These are phyloP conservation scores for Myxozyma neotropica DNA, from an alignment of 805 yeast species.

Conservation along the genomic window DNA sequence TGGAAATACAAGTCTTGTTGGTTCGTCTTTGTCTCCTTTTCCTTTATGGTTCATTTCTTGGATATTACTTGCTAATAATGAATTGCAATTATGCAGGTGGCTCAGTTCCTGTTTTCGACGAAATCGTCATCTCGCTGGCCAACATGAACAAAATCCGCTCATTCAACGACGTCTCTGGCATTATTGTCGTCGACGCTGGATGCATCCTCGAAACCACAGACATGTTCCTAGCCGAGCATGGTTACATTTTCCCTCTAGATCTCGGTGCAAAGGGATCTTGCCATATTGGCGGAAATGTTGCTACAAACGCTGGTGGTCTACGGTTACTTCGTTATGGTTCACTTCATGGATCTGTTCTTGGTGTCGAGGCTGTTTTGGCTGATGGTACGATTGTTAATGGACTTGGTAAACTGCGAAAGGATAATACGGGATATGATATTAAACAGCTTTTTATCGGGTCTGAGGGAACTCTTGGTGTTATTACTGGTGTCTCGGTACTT, in stretches of 20 bases:
- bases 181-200: conserved; percentile 88
- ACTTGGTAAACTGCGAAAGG: conserved; percentile 85
- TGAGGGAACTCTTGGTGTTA: conserved; percentile 88
- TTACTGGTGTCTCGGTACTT: conserved; percentile 85
- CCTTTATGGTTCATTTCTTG: no score
- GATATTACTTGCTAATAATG: no score
- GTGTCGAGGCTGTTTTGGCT: conserved; percentile 89
- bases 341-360: conserved; percentile 87
- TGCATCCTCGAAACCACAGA: conserved; percentile 86
- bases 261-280: conserved; percentile 97
- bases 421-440: conserved; percentile 91
- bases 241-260: conserved; percentile 89
- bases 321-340: conserved; percentile 87
- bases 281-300: conserved; percentile 92
- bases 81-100: no score
- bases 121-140: conserved; percentile 71
- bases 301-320: conserved; percentile 96
- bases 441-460: conserved; percentile 92
- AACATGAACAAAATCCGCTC: conserved; percentile 76
- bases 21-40: not conserved
- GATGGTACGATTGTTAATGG: conserved; percentile 82
- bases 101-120: conserved; percentile 89
- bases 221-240: conserved; percentile 71
- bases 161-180: conserved; percentile 81
- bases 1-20: conserved; percentile 91